phyloP scores from a whole-genome alignment of 495 filamentous ascomycete genomes.

The Penicillium verhagenii region DNA sequence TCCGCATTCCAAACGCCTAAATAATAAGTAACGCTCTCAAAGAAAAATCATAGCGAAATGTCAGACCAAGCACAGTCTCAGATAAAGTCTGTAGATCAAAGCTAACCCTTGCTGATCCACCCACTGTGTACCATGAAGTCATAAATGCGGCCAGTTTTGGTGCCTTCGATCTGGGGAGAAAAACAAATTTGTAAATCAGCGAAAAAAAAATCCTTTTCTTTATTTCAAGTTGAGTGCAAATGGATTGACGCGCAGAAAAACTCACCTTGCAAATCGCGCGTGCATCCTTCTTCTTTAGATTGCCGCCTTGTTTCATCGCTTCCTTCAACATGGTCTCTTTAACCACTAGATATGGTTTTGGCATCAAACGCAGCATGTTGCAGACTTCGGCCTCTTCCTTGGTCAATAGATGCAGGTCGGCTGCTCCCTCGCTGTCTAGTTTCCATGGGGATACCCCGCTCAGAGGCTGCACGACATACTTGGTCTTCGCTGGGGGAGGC shows the following conservation, averaged over 20 bases:
- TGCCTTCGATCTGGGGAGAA: conserved; percentile 55
- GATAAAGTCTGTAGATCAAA: conserved; percentile 14
- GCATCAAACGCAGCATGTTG: conserved; percentile 73
- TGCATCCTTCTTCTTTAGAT: conserved; percentile 86
- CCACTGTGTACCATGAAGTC: conserved; percentile 93
- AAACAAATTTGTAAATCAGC: neutral
- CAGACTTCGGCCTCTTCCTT: conserved; percentile 84
- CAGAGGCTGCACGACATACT: conserved; percentile 46
- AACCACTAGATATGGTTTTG: conserved; percentile 91
- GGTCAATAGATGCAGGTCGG: conserved; percentile 82
- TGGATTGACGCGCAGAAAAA: neutral
- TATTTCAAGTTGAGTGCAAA: neutral
- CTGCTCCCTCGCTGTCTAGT: conserved; percentile 70
- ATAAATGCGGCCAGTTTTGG: conserved; percentile 70
- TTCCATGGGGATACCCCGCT: conserved; percentile 63
- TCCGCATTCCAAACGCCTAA: conserved; percentile 17
- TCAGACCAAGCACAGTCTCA: neutral
- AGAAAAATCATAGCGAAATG: conserved; percentile 12
- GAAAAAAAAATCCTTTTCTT: neutral
- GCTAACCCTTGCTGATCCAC: conserved; percentile 62
- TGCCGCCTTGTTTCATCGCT: conserved; percentile 81
- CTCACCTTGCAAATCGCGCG: conserved; percentile 64
- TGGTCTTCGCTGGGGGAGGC: conserved; percentile 45
- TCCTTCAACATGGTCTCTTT: conserved; percentile 88
- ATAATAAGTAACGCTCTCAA: conserved; percentile 15